Conservation (phyloP, 768 basidiomycete genomes). For the Lactarius sanguifluus region DNA sequence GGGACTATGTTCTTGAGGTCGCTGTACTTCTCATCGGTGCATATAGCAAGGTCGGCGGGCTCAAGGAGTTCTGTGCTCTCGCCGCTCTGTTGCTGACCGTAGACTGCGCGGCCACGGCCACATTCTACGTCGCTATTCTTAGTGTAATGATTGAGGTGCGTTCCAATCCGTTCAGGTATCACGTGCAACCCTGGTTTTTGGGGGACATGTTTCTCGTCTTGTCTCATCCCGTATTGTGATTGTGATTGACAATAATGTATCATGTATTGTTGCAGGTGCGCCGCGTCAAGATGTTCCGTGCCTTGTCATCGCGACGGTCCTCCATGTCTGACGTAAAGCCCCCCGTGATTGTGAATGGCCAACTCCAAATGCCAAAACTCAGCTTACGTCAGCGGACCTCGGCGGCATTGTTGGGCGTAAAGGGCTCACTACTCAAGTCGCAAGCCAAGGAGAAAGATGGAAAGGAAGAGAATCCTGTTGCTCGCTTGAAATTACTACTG, state of each 20-base stretch:
- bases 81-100: constrained; percentile 84
- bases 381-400: constrained; percentile 35
- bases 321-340: constrained; percentile 32
- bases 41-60: constrained; percentile 79
- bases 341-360: constrained; percentile 28
- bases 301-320: constrained; percentile 41
- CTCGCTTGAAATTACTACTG: constrained; percentile 84
- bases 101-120: constrained; percentile 87
- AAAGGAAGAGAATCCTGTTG: constrained; percentile 76
- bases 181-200: constrained; percentile 10
- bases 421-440: constrained; percentile 47
- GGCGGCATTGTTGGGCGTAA: constrained; percentile 44
- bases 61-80: constrained; percentile 92
- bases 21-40: constrained; percentile 87
- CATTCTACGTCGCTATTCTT: constrained; percentile 85
- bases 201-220: constrained; percentile 20
- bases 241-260: constrained; percentile 14
- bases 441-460: constrained; percentile 39
- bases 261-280: constrained; percentile 50
- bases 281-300: constrained; percentile 64
- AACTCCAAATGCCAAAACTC: constrained; percentile 30
- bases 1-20: constrained; percentile 93
- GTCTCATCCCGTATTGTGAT: constrained; percentile 17
- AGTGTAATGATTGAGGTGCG: constrained; percentile 94
- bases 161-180: constrained; percentile 4